Percentiles rank a stretch among this genome's conserved stretches.
These are phyloP conservation scores for Calocybe gangraenosa DNA, from an alignment of 768 basidiomycete genomes.

Conservation along the genomic window DNA sequence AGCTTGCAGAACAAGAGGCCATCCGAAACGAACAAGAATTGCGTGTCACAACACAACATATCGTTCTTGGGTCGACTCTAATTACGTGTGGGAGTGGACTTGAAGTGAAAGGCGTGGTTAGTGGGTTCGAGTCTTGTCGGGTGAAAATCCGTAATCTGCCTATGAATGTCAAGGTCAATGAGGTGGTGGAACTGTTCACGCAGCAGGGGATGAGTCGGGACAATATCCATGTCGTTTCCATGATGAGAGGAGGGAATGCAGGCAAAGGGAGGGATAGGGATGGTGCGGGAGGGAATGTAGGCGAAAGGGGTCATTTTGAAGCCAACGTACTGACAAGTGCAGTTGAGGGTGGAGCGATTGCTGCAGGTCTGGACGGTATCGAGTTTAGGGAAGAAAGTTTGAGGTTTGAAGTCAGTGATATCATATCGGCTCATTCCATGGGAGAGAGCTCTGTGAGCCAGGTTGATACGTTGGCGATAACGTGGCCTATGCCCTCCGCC, in stretches of 20 bases:
- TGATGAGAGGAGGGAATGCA: conserved; percentile 9
- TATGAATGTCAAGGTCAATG: conserved; percentile 28
- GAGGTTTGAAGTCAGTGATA: conserved; percentile 37
- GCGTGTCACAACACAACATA: conserved; percentile 32
- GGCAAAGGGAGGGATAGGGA: no score
- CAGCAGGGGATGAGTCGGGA: conserved; percentile 36
- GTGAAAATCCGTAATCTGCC: conserved; percentile 46
- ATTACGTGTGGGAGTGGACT: conserved; percentile 49
- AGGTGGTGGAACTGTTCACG: conserved; percentile 39
- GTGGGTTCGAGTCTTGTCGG: conserved; percentile 50
- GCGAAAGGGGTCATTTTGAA: conserved; percentile 27
- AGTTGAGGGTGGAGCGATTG: conserved; percentile 36
- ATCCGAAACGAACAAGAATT: conserved; percentile 32
- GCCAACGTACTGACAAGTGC: conserved; percentile 40
- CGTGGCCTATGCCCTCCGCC: conserved; percentile 47
- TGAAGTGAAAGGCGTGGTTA: conserved; percentile 36
- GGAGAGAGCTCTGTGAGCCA: conserved; percentile 26
- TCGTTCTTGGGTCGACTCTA: conserved; percentile 44
- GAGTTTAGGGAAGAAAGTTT: conserved; percentile 42
- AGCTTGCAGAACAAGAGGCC: conserved; percentile 8
- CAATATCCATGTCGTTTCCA: conserved; percentile 28
- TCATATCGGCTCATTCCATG: conserved; percentile 39
- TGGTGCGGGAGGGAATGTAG: background rate
- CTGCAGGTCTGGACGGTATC: conserved; percentile 41
- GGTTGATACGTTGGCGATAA: conserved; percentile 39